Conservation (phyloP, 129 eudicot genomes). For the Solidago caesia region DNA sequence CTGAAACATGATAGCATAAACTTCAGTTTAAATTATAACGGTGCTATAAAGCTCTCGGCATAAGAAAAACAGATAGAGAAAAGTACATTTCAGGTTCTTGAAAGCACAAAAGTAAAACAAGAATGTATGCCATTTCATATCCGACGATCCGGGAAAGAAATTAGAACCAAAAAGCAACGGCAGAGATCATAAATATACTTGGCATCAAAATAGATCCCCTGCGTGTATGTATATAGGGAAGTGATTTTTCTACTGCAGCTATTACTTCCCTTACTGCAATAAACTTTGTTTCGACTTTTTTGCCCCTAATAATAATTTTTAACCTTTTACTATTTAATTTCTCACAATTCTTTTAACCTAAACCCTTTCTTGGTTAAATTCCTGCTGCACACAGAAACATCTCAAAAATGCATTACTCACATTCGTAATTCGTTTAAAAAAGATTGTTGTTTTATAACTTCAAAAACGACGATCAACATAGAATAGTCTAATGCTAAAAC, state of each 20-base stretch:
- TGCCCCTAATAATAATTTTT: too few species aligned
- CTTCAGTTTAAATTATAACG: background rate
- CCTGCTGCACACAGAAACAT: background rate
- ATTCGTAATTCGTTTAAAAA: background rate
- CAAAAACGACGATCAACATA: background rate
- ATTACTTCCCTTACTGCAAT: too few species aligned
- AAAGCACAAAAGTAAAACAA: background rate
- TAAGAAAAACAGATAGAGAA: background rate
- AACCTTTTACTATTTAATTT: too few species aligned
- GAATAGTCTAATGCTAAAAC: background rate
- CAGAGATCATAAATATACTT: background rate
- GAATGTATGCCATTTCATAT: background rate
- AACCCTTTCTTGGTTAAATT: too few species aligned
- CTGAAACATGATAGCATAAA: constrained; percentile 30
- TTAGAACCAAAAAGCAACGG: background rate
- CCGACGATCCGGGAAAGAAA: background rate
- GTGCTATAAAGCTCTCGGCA: background rate
- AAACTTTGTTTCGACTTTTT: too few species aligned
- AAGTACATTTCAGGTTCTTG: too few species aligned
- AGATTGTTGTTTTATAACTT: background rate
- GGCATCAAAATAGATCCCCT: background rate
- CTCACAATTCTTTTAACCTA: too few species aligned
- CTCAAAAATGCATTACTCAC: background rate
- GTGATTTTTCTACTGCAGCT: too few species aligned
- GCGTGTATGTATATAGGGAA: background rate